Percentiles rank a stretch among this genome's conserved stretches.
phyloP scores from a whole-genome alignment of 2,329 filamentous ascomycete species.

The Fusarium burgessii region DNA sequence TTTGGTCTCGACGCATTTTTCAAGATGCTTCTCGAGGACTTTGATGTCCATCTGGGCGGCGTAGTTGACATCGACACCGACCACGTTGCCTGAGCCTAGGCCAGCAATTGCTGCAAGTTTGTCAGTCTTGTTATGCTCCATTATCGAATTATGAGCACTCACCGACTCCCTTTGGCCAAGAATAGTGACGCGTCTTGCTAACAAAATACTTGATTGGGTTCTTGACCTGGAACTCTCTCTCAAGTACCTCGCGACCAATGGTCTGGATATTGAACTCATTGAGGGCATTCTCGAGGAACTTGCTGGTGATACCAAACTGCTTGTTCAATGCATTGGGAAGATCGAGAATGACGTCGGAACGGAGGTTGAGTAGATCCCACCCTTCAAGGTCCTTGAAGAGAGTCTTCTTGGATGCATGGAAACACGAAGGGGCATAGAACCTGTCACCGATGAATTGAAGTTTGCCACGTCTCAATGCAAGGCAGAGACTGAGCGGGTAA shows the following conservation, averaged over 20 bases:
- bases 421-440: slow-evolving; percentile 53
- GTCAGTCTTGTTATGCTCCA: neutral
- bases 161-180: slow-evolving; percentile 63
- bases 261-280: slow-evolving; percentile 53
- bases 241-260: slow-evolving; percentile 53
- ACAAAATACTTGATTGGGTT: slow-evolving; percentile 54
- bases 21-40: slow-evolving; percentile 49
- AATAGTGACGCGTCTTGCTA: slow-evolving; percentile 59
- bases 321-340: slow-evolving; percentile 54
- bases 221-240: slow-evolving; percentile 49
- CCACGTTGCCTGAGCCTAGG: slow-evolving; percentile 57
- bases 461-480: slow-evolving; percentile 52
- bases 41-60: slow-evolving; percentile 54
- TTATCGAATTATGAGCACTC: slow-evolving; percentile 6
- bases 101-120: slow-evolving; percentile 54
- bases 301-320: slow-evolving; percentile 55
- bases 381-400: slow-evolving; percentile 52
- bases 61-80: slow-evolving; percentile 56
- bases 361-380: slow-evolving; percentile 62
- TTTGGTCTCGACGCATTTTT: slow-evolving; percentile 47
- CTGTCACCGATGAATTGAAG: slow-evolving; percentile 54
- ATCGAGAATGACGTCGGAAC: slow-evolving; percentile 54
- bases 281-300: slow-evolving; percentile 48
- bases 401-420: slow-evolving; percentile 46
- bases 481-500: slow-evolving; percentile 56